A percentile compares a stretch with the other conserved stretches of the same genome.
These are phyloP conservation scores for Raddia distichophylla DNA, from an alignment of 176 grass and related monocot species.

Conservation along the genomic window DNA sequence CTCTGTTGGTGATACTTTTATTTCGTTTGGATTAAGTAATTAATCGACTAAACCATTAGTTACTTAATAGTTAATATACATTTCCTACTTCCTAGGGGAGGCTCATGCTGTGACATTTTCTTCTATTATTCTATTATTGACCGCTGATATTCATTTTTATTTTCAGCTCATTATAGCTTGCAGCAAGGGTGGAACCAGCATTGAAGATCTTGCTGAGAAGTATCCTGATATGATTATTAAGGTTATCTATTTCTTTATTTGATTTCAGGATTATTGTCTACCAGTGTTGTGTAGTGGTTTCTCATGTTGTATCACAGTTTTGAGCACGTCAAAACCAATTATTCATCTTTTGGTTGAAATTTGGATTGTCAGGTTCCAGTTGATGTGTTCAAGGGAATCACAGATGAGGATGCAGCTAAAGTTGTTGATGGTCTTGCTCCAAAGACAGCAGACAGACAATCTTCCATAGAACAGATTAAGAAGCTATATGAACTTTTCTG, in stretches of 20 bases:
- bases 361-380: constrained; percentile 72
- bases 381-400: constrained; percentile 98
- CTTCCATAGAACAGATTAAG: constrained; percentile 98
- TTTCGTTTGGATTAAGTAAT: neutral
- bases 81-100: constrained; percentile 8
- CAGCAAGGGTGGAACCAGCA: constrained; percentile 93
- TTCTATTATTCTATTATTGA: constrained; percentile 26
- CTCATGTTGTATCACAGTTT: neutral
- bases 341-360: constrained; percentile 30
- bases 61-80: constrained; percentile 31
- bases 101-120: neutral
- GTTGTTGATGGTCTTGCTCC: constrained; percentile 94
- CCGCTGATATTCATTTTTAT: constrained; percentile 33
- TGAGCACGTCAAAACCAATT: neutral
- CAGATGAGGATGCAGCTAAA: constrained; percentile 94
- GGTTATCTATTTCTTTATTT: constrained; percentile 51
- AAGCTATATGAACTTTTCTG: constrained; percentile 92
- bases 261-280: constrained; percentile 13
- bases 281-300: neutral
- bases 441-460: constrained; percentile 76
- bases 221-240: constrained; percentile 98
- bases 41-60: neutral
- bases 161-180: constrained; percentile 98
- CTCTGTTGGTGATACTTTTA: too few species aligned
- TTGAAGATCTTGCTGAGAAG: constrained; percentile 99